These are phyloP conservation scores for Ilyonectria mors-panacis DNA, from an alignment of 2,329 filamentous ascomycete genomes.

Conservation along the genomic window DNA sequence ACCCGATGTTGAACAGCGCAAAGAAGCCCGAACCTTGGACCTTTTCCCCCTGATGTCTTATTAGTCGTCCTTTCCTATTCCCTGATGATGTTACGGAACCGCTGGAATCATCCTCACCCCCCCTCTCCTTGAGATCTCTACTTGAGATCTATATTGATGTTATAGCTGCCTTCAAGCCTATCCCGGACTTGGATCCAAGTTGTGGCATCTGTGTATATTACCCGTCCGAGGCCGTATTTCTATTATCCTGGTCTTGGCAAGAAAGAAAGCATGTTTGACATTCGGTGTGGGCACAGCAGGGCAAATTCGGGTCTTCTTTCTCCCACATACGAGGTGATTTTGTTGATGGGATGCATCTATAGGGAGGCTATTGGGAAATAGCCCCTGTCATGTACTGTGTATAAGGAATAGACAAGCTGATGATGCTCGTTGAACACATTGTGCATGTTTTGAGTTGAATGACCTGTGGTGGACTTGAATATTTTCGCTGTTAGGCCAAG, in stretches of 20 bases:
- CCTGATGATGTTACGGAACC: conserved; percentile 41
- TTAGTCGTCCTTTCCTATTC: conserved; percentile 45
- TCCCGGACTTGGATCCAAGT: conserved; percentile 7
- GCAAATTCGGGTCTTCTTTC: conserved; percentile 20
- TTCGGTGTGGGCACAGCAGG: conserved; percentile 30
- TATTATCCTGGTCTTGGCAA: conserved; percentile 34
- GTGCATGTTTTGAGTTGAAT: neutral
- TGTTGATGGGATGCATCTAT: conserved; percentile 44
- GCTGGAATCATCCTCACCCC: conserved; percentile 29
- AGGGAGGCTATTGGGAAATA: conserved; percentile 39
- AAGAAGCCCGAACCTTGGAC: conserved; percentile 39
- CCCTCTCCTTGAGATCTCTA: conserved; percentile 24
- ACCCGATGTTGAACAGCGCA: conserved; percentile 43
- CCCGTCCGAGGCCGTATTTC: conserved; percentile 37
- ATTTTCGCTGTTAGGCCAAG: neutral
- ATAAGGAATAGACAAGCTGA: conserved; percentile 52
- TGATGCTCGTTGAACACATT: conserved; percentile 35
- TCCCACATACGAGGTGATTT: conserved; percentile 30
- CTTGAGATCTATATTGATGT: conserved; percentile 22
- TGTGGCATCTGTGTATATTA: conserved; percentile 50
- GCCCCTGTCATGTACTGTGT: conserved; percentile 50
- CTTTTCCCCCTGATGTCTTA: conserved; percentile 49
- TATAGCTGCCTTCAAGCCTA: neutral
- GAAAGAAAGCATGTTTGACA: conserved; percentile 35
- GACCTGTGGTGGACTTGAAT: neutral